Evolutionary conservation across 768 basidiomycete genomes (phyloP).

Genomic region (Termitomyces titanicus): DNA sequence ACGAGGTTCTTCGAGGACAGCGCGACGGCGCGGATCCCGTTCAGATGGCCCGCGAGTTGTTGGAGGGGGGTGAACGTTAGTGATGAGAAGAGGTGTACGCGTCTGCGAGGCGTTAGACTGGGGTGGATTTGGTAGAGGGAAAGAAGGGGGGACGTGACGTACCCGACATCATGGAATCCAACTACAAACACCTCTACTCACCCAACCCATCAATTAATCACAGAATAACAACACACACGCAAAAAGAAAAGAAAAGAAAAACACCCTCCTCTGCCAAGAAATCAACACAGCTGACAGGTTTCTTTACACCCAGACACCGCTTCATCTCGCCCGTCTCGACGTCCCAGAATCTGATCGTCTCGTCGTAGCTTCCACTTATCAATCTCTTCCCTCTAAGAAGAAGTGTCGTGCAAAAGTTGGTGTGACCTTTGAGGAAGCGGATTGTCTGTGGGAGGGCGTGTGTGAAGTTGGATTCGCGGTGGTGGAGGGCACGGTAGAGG

Average conservation of each 20-base stretch:
- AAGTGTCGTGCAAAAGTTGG: slow-evolving; percentile 84
- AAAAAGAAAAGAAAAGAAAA: not conserved
- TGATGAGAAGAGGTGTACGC: slow-evolving; percentile 86
- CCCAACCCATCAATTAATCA: too few relatives aligned
- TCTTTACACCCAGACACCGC: slow-evolving; percentile 81
- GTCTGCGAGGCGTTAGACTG: slow-evolving; percentile 36
- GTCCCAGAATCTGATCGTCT: slow-evolving; percentile 92
- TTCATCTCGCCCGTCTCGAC: slow-evolving; percentile 59
- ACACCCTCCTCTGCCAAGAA: slow-evolving; percentile 77
- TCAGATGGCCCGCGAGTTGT: slow-evolving; percentile 81
- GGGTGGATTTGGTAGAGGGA: too few relatives aligned
- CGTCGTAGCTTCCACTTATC: slow-evolving; percentile 89
- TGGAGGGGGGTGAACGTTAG: slow-evolving; percentile 81
- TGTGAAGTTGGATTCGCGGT: slow-evolving; percentile 82
- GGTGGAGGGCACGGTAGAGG: slow-evolving; percentile 76
- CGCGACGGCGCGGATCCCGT: slow-evolving; percentile 87
- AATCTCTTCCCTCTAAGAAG: slow-evolving; percentile 73
- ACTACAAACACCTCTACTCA: slow-evolving; percentile 80
- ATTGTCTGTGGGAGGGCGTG: slow-evolving; percentile 73
- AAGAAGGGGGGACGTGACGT: slow-evolving; percentile 20
- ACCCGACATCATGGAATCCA: slow-evolving; percentile 92
- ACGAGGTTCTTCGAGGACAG: slow-evolving; percentile 83
- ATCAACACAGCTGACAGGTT: slow-evolving; percentile 88
- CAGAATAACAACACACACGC: too few relatives aligned
- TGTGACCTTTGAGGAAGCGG: slow-evolving; percentile 79